Evolutionary conservation across 192 early-diverging fungal genomes (phyloP).

Genomic region (Linnemannia zychae): DNA sequence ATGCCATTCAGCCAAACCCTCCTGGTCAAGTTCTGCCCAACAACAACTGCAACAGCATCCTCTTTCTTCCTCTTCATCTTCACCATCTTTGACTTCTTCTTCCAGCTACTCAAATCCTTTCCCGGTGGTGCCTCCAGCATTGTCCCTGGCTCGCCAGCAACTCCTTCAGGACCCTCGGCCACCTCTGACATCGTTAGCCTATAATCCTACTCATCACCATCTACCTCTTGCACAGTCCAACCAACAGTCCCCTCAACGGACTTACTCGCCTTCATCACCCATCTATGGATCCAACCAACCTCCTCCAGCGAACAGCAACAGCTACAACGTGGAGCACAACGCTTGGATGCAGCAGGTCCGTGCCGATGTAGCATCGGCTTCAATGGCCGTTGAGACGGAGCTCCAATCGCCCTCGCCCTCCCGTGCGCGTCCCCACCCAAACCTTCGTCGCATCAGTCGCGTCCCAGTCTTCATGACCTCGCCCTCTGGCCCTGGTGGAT

Average conservation of each 20-base stretch:
- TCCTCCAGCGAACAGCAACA: slow-evolving; percentile 1
- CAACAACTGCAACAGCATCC: neutral
- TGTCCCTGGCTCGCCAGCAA: neutral
- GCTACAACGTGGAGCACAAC: neutral
- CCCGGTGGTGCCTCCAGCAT: neutral
- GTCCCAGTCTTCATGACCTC: slow-evolving; percentile 18
- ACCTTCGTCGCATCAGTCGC: slow-evolving; percentile 29
- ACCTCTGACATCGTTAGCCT: slow-evolving; percentile 15
- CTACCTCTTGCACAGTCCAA: no score
- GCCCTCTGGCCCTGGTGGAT: neutral
- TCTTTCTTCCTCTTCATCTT: neutral
- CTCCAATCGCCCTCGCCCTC: slow-evolving; percentile 1
- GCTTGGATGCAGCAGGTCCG: neutral
- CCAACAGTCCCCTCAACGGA: neutral
- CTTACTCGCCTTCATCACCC: neutral
- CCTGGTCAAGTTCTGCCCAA: slow-evolving; percentile 22
- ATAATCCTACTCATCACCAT: neutral
- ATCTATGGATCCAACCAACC: slow-evolving; percentile 10
- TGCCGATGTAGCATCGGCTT: neutral
- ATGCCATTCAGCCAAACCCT: slow-evolving; percentile 40
- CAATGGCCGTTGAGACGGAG: neutral
- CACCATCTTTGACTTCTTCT: neutral
- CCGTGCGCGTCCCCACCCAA: slow-evolving; percentile 18
- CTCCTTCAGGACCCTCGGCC: slow-evolving; percentile 15
- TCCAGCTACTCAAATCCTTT: neutral